Conservation (phyloP, 2,329 filamentous ascomycete species). For the Mycosphaerelloides madeirae region DNA sequence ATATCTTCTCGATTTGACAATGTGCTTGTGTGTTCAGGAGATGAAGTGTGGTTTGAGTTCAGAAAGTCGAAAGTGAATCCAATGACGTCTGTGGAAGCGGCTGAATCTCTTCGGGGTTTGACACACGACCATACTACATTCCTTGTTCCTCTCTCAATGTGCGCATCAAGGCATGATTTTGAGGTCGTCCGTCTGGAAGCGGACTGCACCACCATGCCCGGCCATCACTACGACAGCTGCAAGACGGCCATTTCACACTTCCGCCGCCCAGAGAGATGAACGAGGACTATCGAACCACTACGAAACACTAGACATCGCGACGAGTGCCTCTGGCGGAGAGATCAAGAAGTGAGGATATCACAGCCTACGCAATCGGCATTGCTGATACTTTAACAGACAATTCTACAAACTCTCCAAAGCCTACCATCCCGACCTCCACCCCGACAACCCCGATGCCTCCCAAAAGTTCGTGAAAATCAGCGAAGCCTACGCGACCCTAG, state of each 20-base stretch:
- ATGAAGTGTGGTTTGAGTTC: too few species aligned
- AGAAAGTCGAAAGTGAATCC: too few species aligned
- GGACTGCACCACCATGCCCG: constrained; percentile 19
- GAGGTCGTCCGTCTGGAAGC: constrained; percentile 26
- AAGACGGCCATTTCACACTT: constrained; percentile 22
- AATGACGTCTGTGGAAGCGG: background rate
- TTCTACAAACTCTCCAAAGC: constrained; percentile 90
- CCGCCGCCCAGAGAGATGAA: constrained; percentile 15
- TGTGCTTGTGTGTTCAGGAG: too few species aligned
- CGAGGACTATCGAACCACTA: constrained; percentile 62
- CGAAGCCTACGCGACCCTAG: constrained; percentile 33
- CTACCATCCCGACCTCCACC: constrained; percentile 91
- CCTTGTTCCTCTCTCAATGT: constrained; percentile 14
- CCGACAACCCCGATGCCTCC: constrained; percentile 64
- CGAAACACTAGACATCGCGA: constrained; percentile 68
- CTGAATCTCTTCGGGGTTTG: too few species aligned
- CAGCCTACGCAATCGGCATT: too few species aligned
- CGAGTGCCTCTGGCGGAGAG: constrained; percentile 64
- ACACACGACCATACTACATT: background rate
- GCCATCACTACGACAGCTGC: background rate
- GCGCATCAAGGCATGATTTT: constrained; percentile 28
- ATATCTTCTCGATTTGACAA: too few species aligned
- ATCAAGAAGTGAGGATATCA: constrained; percentile 69
- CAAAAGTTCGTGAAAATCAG: constrained; percentile 56
- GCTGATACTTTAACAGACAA: too few species aligned